Percentiles rank a stretch among this genome's conserved stretches.
Evolutionary conservation across 2,329 filamentous ascomycete genomes (phyloP).

Genomic region (Ophiocordyceps camponoti-floridani): DNA sequence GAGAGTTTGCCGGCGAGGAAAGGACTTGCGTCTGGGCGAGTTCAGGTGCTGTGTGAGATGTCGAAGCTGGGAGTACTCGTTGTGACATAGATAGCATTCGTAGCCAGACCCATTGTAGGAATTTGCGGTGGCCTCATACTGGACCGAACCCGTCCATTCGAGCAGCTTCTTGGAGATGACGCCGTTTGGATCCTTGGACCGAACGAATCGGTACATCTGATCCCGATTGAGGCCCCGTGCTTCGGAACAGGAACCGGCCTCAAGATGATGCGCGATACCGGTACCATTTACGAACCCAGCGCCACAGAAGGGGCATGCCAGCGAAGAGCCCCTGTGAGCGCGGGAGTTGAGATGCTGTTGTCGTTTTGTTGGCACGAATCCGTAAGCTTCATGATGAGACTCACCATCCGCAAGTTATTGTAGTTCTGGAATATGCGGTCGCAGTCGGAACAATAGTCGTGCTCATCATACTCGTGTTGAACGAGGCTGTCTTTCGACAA

Average conservation of each 20-base stretch:
- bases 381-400: not conserved
- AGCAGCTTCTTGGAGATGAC: conserved; percentile 31
- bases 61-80: conserved; percentile 14
- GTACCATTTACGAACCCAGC: conserved; percentile 26
- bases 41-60: conserved; percentile 32
- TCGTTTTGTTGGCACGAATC: not conserved
- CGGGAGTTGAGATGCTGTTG: conserved; percentile 35
- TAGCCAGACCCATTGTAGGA: conserved; percentile 22
- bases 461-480: conserved; percentile 11
- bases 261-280: conserved; percentile 35
- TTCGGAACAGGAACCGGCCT: conserved; percentile 28
- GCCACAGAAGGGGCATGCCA: conserved; percentile 38
- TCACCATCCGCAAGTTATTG: conserved; percentile 15
- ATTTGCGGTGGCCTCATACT: conserved; percentile 16
- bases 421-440: conserved; percentile 11
- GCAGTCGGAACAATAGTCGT: conserved; percentile 17
- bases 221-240: conserved; percentile 27
- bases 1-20: too few relatives aligned
- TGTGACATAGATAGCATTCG: conserved; percentile 23
- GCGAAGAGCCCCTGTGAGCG: conserved; percentile 23
- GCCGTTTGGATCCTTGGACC: conserved; percentile 23
- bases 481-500: conserved; percentile 2
- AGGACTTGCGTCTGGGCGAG: conserved; percentile 26
- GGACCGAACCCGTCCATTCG: conserved; percentile 17
- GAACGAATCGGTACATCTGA: conserved; percentile 25